Evolutionary conservation across 345 rosid species (phyloP), one percentile per base, ranked within the genome.

Genomic region (Clausena lansium): DNA sequence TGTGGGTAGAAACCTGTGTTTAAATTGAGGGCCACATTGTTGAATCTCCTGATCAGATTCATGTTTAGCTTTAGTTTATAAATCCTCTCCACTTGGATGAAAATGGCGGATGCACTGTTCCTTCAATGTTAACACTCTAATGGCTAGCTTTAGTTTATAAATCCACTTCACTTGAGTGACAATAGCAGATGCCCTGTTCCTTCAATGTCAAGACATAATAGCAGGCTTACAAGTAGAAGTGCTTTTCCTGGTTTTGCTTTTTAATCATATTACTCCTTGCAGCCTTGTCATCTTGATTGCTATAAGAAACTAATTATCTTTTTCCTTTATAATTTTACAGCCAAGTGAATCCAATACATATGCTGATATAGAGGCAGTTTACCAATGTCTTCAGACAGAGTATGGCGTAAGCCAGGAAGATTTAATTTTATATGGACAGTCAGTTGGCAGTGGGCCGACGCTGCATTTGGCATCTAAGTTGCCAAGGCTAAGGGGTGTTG

Each of bases 391-490:
- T 67, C 93, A 93, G 87, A 89, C 91, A 1, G 97, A 93, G 73
- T 97, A 97, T 73, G 99, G 99, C 67, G 89, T 97, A 2, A 85
- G 97, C 67, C 98, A 97, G 82, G 99, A 97, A 79, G 92, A 97
- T 54, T 78, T 97, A 73, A 89, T 97, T 79, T 86, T 97, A 84
- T 97, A 97, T 72, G 98, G 99, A 47, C 99, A 96, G 73, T 96
- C 99, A 2, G 99, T 96, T 41, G 99, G 99, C 33, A 94, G 98
- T 71, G 99, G 99, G 36, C 99, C 98, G 17, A 97, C 99, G 1
- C 72, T 97, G 72, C 98, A 97, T 84, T 86, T 97, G 87, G 99
- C 98, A 70, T 90, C 98, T 61, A 93, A 97, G 85, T 85, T 97
- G 84, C 98, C 99, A 9, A 85, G 99, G 86, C 87, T 97, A 58